These are phyloP conservation scores for Globisporangium carolinianum DNA, from an alignment of 352 stramenopile species.

Conservation along the genomic window DNA sequence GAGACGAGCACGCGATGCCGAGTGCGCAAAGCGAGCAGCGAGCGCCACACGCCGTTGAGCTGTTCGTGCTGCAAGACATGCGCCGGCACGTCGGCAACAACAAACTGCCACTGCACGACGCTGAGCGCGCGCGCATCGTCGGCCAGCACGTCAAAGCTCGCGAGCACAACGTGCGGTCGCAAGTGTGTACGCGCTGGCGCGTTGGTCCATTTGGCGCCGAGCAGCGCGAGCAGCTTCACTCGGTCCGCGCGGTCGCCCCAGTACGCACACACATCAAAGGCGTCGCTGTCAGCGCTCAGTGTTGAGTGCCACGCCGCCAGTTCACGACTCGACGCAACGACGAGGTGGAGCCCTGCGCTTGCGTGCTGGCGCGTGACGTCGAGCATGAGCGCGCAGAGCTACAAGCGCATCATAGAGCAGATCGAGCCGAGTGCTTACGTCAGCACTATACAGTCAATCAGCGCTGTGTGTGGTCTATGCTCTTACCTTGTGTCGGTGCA, in stretches of 20 bases:
- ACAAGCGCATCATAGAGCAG: background rate
- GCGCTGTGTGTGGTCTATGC: too few species aligned
- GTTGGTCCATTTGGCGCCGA: constrained; percentile 23
- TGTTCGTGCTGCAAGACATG: constrained; percentile 12
- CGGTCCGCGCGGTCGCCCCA: constrained; percentile 44
- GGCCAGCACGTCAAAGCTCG: constrained; percentile 48
- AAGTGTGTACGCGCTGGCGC: constrained; percentile 17
- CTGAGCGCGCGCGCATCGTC: constrained; percentile 35
- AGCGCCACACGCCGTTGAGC: constrained; percentile 33
- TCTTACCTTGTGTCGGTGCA: constrained; percentile 12
- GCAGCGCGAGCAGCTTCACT: constrained; percentile 22
- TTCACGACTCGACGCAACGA: constrained; percentile 32
- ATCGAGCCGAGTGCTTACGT: background rate
- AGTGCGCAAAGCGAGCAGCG: constrained; percentile 47
- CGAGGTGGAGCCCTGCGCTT: constrained; percentile 29
- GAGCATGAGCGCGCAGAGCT: constrained; percentile 26
- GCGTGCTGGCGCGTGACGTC: constrained; percentile 21
- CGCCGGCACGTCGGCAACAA: constrained; percentile 36
- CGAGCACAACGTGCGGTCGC: constrained; percentile 41
- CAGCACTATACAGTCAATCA: too few species aligned
- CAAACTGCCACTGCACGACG: constrained; percentile 38
- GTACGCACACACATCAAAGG: constrained; percentile 39
- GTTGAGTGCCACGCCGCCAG: constrained; percentile 32
- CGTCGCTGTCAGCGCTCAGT: constrained; percentile 18
- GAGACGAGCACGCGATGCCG: constrained; percentile 59